These are phyloP conservation scores for Leccinum angustisporum DNA, from an alignment of 1,284 basidiomycete species.

Conservation along the genomic window DNA sequence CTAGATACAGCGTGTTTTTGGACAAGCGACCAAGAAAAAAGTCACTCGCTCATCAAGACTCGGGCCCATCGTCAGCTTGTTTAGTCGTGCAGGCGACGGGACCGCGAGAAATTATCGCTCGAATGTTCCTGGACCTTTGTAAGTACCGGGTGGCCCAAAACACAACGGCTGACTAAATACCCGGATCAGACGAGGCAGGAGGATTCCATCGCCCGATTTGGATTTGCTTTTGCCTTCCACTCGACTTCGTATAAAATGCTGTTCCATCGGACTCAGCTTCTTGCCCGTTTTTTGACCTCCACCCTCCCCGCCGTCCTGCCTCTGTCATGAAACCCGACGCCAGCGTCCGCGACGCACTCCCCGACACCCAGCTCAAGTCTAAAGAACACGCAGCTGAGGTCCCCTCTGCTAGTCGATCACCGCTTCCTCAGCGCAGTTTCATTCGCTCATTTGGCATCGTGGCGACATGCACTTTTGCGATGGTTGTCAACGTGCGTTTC, in stretches of 20 bases:
- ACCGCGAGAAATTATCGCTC: conserved; percentile 6
- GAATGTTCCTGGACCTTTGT: neutral
- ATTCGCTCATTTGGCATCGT: conserved; percentile 44
- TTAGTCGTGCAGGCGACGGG: conserved; percentile 23
- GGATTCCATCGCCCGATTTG: conserved; percentile 1
- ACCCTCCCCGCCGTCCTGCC: neutral
- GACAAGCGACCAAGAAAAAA: neutral
- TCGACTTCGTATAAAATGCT: conserved; percentile 27
- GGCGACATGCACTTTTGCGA: conserved; percentile 48
- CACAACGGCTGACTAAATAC: neutral
- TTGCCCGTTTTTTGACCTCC: neutral
- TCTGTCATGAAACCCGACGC: conserved; percentile 10
- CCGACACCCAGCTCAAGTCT: conserved; percentile 9
- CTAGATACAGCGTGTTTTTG: conserved; percentile 12
- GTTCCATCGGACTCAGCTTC: neutral
- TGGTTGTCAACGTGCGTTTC: conserved; percentile 53
- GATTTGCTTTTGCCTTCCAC: neutral
- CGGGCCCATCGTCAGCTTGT: conserved; percentile 16
- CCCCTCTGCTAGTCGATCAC: conserved; percentile 1
- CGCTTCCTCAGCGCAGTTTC: conserved; percentile 20
- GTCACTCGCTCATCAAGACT: neutral
- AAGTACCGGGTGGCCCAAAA: no score
- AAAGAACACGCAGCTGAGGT: conserved; percentile 18
- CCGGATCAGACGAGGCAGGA: conserved; percentile 4
- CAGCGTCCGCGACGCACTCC: conserved; percentile 10